phyloP scores from a whole-genome alignment of 306 rosid genomes.

The Spatholobus suberectus region DNA sequence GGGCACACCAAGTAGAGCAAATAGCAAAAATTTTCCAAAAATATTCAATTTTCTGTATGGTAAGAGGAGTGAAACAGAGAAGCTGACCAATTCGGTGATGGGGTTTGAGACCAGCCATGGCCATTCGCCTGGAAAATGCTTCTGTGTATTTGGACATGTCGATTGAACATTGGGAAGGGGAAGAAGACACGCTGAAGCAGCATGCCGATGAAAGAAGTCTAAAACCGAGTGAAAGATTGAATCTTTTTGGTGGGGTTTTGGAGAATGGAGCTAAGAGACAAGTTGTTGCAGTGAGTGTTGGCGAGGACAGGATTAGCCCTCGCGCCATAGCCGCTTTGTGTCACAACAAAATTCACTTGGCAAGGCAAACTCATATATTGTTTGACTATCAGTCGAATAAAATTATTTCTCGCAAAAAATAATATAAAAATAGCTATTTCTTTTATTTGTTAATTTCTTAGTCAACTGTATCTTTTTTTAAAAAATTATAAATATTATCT shows the following conservation, averaged over 20 bases:
- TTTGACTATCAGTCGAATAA: not conserved
- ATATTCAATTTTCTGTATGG: not conserved
- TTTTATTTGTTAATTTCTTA: not conserved
- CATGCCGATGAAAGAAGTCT: conserved; percentile 36
- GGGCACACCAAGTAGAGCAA: conserved; percentile 23
- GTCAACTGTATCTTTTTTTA: not conserved
- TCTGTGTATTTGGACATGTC: conserved; percentile 64
- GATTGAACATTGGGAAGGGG: conserved; percentile 49
- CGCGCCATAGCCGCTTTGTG: conserved; percentile 62
- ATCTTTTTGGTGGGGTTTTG: conserved; percentile 38
- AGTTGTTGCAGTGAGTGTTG: conserved; percentile 46
- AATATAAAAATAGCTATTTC: not conserved
- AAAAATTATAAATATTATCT: no score
- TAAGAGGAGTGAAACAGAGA: not conserved
- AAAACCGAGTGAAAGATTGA: conserved; percentile 42
- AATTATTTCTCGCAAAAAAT: not conserved
- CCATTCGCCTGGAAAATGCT: conserved; percentile 83
- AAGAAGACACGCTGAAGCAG: conserved; percentile 46
- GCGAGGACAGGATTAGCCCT: conserved; percentile 53
- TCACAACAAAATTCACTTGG: not conserved
- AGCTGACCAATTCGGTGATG: conserved; percentile 77
- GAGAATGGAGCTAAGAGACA: conserved; percentile 46
- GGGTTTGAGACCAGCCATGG: conserved; percentile 89
- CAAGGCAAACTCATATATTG: not conserved
- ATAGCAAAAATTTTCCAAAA: not conserved